Evolutionary conservation across 306 rosid species (phyloP).

Genomic region (Prunus mume): DNA sequence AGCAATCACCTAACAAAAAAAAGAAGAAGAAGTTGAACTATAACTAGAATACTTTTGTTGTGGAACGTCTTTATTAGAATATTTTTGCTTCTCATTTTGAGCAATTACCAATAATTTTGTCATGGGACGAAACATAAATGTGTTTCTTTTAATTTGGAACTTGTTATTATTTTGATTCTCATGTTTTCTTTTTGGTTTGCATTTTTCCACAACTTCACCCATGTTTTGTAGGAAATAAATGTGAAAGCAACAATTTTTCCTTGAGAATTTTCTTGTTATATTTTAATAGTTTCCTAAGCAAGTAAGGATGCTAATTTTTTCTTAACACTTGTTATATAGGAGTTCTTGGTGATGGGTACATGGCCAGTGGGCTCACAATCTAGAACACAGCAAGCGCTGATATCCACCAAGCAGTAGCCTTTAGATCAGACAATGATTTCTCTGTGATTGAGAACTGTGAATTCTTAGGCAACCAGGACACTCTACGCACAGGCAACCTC

Average conservation of each 20-base stretch:
- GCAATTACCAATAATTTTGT: neutral
- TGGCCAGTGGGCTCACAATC: constrained; percentile 74
- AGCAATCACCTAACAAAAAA: too few species aligned
- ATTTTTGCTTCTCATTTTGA: neutral
- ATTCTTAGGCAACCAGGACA: constrained; percentile 82
- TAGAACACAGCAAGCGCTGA: constrained; percentile 79
- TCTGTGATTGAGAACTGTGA: constrained; percentile 65
- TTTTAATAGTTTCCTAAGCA: too few species aligned
- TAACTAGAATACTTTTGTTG: neutral
- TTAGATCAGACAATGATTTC: constrained; percentile 73
- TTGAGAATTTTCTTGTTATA: too few species aligned
- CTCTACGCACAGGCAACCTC: constrained; percentile 82
- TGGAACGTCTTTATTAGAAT: neutral
- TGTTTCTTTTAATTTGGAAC: neutral
- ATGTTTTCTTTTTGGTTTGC: too few species aligned
- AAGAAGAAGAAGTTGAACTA: too few species aligned
- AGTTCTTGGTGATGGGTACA: constrained; percentile 89
- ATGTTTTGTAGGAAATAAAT: too few species aligned
- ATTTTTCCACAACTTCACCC: too few species aligned
- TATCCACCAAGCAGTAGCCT: constrained; percentile 90
- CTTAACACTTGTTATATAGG: constrained; percentile 30
- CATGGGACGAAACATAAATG: neutral
- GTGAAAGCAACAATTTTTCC: too few species aligned
- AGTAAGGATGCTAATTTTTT: too few species aligned
- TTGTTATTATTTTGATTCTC: too few species aligned